Evolutionary conservation across 495 filamentous ascomycete species (phyloP).

Genomic region (Penicillium soppii): DNA sequence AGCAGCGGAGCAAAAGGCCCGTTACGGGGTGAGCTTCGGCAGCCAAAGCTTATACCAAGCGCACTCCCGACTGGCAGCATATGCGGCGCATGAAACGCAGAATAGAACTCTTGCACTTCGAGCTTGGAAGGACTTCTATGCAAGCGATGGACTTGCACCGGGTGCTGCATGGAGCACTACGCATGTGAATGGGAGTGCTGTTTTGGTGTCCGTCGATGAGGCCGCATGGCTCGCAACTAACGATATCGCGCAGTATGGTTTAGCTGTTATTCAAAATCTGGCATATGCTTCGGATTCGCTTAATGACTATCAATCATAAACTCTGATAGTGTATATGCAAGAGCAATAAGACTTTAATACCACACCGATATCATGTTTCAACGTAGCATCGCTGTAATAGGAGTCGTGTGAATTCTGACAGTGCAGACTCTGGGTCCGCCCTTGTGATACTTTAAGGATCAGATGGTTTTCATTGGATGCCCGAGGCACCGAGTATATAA

Average conservation of each 20-base stretch:
- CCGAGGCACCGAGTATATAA: too few species aligned
- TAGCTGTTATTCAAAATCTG: constrained; percentile 45
- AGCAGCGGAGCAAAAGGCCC: constrained; percentile 34
- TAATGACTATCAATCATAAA: constrained; percentile 3
- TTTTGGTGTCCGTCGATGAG: constrained; percentile 39
- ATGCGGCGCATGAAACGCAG: constrained; percentile 27
- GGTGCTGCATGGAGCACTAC: constrained; percentile 30
- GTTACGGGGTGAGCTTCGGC: constrained; percentile 43
- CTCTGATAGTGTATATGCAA: too few species aligned
- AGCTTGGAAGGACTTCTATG: constrained; percentile 44
- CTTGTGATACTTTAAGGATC: too few species aligned
- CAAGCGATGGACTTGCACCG: constrained; percentile 34
- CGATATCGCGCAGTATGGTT: constrained; percentile 42
- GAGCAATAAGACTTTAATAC: too few species aligned
- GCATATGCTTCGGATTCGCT: constrained; percentile 13
- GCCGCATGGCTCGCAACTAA: constrained; percentile 44
- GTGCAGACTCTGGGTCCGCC: too few species aligned
- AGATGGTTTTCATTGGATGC: too few species aligned
- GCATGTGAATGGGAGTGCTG: constrained; percentile 30
- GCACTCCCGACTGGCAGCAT: constrained; percentile 47
- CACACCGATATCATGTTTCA: too few species aligned
- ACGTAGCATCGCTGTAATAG: neutral
- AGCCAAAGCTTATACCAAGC: constrained; percentile 37
- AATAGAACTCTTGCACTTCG: constrained; percentile 32
- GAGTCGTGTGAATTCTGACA: too few species aligned